Evolutionary conservation across 331 rosid species (phyloP), one percentile per base, ranked within the genome.

Genomic region (Rosa hybrid): DNA sequence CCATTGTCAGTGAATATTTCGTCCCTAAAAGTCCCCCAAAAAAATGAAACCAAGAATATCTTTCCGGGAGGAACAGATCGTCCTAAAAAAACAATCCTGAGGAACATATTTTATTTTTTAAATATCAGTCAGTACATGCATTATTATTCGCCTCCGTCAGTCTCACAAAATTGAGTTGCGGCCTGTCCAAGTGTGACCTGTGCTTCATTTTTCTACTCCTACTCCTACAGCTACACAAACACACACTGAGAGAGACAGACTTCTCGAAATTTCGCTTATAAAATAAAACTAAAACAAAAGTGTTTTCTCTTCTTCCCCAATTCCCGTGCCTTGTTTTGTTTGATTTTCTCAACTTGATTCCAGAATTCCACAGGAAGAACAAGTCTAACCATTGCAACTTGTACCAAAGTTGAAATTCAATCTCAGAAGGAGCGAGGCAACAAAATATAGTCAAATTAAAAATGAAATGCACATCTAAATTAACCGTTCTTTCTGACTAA

Each of bases 401-500:
- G 45, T n/a, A 64, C 69, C 6, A 30, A 13, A 57, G 70, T 64
- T 64, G 41, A 64, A 64, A 12, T 14, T 14, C n/a, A 30, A 27
- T 25, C 39, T 6, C 16, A 7, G 49, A 45, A 44, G 46, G 49
- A 45, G 49, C 8, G 4, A 27, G 69, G n/a, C 7, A 65, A 16
- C 39, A 65, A 16, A 13, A 68, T 4, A 20, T 39, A 41, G 50
- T 41, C 73, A 20, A 68, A 34, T 8, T 30, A 27, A 7, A 41
- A 68, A 68, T 9, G 51, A 44, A 69, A 69, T n/a, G 53, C 11
- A 13, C 3, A 34, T 30, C 39, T 56, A 30, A 41, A 9, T 34
- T 34, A 34, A 41, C 53, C 68, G 78, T n/a, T 51, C 13, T 38
- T 74, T 74, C 68, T 39, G 68, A 54, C 78, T 68, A 39, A 39